Percentiles rank a stretch among this genome's conserved stretches.
Evolutionary conservation across 345 rosid species (phyloP).

Genomic region (Brassica rapa): DNA sequence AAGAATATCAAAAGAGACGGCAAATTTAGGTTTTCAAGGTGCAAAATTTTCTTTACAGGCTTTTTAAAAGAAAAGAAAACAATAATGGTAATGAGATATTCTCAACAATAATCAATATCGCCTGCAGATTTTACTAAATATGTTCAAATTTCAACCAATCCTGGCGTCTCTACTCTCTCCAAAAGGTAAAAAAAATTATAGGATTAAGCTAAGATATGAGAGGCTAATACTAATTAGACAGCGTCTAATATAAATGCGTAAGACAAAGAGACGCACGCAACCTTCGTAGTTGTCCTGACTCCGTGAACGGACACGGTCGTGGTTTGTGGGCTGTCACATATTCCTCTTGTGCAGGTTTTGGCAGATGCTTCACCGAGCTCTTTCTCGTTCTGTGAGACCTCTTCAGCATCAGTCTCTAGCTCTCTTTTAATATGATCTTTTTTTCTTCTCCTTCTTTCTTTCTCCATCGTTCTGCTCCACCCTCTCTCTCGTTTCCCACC

Average conservation of each 20-base stretch:
- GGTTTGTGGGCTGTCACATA: constrained; percentile 67
- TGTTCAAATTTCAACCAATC: constrained; percentile 22
- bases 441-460: constrained; percentile 30
- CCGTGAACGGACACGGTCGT: constrained; percentile 66
- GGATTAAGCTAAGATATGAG: constrained; percentile 23
- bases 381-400: too few relatives aligned
- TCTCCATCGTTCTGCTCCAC: too few relatives aligned
- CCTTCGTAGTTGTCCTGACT: constrained; percentile 76
- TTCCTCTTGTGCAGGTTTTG: constrained; percentile 51
- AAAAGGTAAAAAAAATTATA: constrained; percentile 13
- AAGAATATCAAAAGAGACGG: constrained; percentile 4
- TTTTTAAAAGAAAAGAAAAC: not conserved
- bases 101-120: constrained; percentile 12
- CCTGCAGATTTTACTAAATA: constrained; percentile 14
- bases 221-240: constrained; percentile 4
- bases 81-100: constrained; percentile 16
- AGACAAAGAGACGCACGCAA: constrained; percentile 59
- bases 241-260: constrained; percentile 23
- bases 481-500: too few relatives aligned
- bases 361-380: constrained; percentile 56
- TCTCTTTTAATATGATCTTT: not conserved
- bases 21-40: not conserved
- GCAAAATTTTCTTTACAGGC: not conserved
- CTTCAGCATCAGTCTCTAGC: too few relatives aligned
- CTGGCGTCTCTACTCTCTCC: constrained; percentile 6